phyloP scores from a whole-genome alignment of 1,284 basidiomycete species.

The Fomitopsis schrenkii region DNA sequence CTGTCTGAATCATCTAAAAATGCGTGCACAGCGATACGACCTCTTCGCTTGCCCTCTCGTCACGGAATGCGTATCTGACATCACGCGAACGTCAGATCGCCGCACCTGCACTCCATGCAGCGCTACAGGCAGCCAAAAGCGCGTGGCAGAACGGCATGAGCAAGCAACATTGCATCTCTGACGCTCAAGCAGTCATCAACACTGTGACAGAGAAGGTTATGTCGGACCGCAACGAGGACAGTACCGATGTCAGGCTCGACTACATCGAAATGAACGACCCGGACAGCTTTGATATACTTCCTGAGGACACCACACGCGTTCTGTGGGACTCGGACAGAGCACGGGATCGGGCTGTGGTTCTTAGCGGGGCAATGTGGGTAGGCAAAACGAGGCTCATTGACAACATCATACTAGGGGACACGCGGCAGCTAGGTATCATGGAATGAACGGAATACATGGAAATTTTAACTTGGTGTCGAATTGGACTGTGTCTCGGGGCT shows the following conservation, averaged over 20 bases:
- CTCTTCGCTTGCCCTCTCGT: conserved; percentile 80
- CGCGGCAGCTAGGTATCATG: conserved; percentile 21
- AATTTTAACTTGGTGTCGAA: neutral
- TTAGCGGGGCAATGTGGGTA: conserved; percentile 89
- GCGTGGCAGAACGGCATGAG: conserved; percentile 50
- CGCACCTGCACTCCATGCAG: conserved; percentile 75
- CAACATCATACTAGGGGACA: conserved; percentile 77
- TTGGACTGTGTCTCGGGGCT: neutral
- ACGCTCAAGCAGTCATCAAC: conserved; percentile 39
- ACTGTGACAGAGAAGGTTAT: conserved; percentile 21
- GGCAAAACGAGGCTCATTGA: conserved; percentile 91
- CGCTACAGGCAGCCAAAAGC: conserved; percentile 53
- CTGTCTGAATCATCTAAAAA: neutral
- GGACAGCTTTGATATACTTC: conserved; percentile 64
- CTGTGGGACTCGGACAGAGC: conserved; percentile 18
- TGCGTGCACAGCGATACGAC: conserved; percentile 35
- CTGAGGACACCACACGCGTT: conserved; percentile 27
- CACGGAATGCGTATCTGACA: conserved; percentile 86
- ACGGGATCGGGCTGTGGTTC: conserved; percentile 50
- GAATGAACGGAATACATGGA: neutral
- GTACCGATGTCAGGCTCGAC: conserved; percentile 66
- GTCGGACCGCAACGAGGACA: conserved; percentile 20
- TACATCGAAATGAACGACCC: conserved; percentile 91
- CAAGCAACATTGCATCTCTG: conserved; percentile 51
- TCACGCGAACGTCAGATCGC: conserved; percentile 51